Evolutionary conservation across 805 yeast genomes (phyloP).

Genomic region (Brettanomyces sp.): DNA sequence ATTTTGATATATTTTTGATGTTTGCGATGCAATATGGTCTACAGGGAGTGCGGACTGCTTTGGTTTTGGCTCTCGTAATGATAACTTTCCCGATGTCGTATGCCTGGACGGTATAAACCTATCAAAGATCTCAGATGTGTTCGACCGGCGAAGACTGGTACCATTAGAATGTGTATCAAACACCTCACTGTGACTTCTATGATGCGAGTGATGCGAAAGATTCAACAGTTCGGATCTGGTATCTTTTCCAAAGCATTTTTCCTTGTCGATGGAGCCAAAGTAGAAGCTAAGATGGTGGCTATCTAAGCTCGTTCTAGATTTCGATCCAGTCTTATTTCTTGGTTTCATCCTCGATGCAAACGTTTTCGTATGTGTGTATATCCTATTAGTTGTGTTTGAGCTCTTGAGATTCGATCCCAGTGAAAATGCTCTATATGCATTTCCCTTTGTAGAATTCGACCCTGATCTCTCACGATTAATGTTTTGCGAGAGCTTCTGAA

Average conservation of each 20-base stretch:
- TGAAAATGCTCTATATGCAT: too few relatives aligned
- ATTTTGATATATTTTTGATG: conserved; percentile 52
- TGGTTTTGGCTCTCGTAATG: conserved; percentile 12
- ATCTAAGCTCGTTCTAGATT: neutral
- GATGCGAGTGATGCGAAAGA: neutral
- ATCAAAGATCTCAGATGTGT: conserved; percentile 33
- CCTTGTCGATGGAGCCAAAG: conserved; percentile 3
- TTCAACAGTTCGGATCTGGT: conserved; percentile 2
- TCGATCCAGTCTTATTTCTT: neutral
- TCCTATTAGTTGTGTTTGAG: too few relatives aligned
- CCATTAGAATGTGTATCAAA: conserved; percentile 12
- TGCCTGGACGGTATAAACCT: conserved; percentile 55
- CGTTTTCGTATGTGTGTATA: conserved; percentile 3
- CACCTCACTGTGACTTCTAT: neutral
- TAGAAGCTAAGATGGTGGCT: neutral
- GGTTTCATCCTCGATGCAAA: neutral
- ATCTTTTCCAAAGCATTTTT: conserved; percentile 2
- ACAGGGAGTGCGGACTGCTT: conserved; percentile 31
- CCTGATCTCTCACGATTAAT: conserved; percentile 1
- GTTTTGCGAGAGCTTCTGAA: conserved; percentile 3
- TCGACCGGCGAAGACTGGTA: conserved; percentile 21
- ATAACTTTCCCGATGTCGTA: conserved; percentile 37
- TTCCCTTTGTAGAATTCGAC: too few relatives aligned
- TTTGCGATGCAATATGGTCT: conserved; percentile 46
- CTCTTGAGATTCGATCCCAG: too few relatives aligned